phyloP scores from a whole-genome alignment of 371 early-diverging fungal genomes.

The Parasitella parasitica region DNA sequence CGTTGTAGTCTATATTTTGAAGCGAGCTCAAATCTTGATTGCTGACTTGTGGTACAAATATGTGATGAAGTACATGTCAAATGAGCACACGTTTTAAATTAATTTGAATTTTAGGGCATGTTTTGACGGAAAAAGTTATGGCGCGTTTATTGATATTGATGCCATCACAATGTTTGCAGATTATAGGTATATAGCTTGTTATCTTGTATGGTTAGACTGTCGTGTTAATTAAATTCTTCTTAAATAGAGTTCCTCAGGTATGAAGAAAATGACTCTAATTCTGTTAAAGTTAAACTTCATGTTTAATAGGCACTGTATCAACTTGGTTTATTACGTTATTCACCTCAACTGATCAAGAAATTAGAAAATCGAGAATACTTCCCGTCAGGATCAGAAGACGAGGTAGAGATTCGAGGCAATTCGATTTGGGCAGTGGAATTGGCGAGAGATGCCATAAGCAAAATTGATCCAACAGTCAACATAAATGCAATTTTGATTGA shows the following conservation, averaged over 20 bases:
- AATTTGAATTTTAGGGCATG: conserved; percentile 62
- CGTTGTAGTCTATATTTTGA: conserved; percentile 64
- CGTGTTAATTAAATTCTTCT: not conserved
- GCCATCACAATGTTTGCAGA: conserved; percentile 93
- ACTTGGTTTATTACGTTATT: conserved; percentile 72
- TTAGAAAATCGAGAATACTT: conserved; percentile 50
- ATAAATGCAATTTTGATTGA: conserved; percentile 82
- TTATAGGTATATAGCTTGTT: conserved; percentile 59
- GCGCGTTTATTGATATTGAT: conserved; percentile 78
- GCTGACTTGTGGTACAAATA: conserved; percentile 77
- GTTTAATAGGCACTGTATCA: conserved; percentile 71
- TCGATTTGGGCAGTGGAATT: conserved; percentile 86
- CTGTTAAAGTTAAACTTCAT: no score
- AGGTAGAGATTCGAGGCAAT: conserved; percentile 86
- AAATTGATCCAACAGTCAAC: conserved; percentile 20
- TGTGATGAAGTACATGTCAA: not conserved
- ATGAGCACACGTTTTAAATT: not conserved
- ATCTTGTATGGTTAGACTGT: not conserved
- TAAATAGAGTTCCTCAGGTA: conserved; percentile 53
- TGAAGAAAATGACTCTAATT: not conserved
- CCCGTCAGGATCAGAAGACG: conserved; percentile 62
- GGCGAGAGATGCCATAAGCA: conserved; percentile 54
- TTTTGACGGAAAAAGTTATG: conserved; percentile 70
- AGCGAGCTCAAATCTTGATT: conserved; percentile 88
- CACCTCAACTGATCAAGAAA: conserved; percentile 48